Evolutionary conservation across 1,284 basidiomycete species (phyloP).

Genomic region (Omphalotus olearius): DNA sequence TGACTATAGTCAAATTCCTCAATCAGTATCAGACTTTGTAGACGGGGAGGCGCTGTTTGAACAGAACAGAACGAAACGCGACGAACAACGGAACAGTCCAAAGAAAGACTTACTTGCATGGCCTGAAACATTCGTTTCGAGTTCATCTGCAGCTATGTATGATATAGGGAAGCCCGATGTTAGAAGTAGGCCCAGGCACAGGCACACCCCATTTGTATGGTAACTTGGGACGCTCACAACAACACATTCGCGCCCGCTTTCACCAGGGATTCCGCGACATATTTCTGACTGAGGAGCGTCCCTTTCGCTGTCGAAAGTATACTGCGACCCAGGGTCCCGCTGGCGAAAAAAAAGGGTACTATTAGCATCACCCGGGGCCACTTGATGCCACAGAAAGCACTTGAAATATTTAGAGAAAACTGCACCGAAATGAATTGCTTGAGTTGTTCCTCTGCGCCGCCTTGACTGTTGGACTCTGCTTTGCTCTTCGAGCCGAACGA

Average conservation of each 20-base stretch:
- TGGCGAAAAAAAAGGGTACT: slow-evolving; percentile 22
- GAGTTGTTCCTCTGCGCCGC: slow-evolving; percentile 21
- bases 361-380: background rate
- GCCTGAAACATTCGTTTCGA: slow-evolving; percentile 67
- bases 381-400: background rate
- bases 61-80: slow-evolving; percentile 3
- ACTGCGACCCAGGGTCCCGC: slow-evolving; percentile 46
- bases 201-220: background rate
- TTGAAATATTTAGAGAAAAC: background rate
- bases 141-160: slow-evolving; percentile 58
- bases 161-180: slow-evolving; percentile 2
- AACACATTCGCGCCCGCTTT: slow-evolving; percentile 52
- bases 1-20: slow-evolving; percentile 29
- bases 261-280: slow-evolving; percentile 46
- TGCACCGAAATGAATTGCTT: slow-evolving; percentile 33
- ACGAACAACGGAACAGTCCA: slow-evolving; percentile 5
- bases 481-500: background rate
- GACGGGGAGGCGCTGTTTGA: slow-evolving; percentile 1
- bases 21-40: background rate
- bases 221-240: slow-evolving; percentile 40
- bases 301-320: slow-evolving; percentile 59
- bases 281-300: slow-evolving; percentile 58
- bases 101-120: slow-evolving; percentile 59
- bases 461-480: background rate
- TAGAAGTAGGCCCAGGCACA: slow-evolving; percentile 1